These are phyloP conservation scores for Brasilioporus rufonigricans DNA, from an alignment of 768 basidiomycete species.

Conservation along the genomic window DNA sequence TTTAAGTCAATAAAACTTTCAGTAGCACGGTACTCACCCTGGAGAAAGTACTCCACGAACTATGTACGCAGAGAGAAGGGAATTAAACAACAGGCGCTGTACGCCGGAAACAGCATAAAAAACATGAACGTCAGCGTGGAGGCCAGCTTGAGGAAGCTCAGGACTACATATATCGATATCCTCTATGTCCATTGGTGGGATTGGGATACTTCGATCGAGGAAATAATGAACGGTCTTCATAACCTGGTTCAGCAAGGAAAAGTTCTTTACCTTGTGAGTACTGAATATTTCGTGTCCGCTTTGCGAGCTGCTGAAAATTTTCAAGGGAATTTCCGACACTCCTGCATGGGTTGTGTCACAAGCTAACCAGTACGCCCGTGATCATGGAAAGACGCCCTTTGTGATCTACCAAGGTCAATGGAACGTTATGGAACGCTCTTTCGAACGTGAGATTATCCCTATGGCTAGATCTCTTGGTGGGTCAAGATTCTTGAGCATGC, in stretches of 20 bases:
- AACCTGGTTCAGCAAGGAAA: constrained; percentile 43
- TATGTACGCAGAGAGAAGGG: constrained; percentile 13
- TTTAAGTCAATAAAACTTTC: background rate
- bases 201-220: constrained; percentile 42
- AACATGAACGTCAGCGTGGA: constrained; percentile 32
- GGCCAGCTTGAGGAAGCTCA: constrained; percentile 44
- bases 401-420: constrained; percentile 44
- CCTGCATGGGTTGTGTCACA: constrained; percentile 42
- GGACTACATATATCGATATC: constrained; percentile 57
- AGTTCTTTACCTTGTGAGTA: constrained; percentile 36
- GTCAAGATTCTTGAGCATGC: background rate
- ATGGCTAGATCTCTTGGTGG: constrained; percentile 30
- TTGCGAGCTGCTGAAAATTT: background rate
- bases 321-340: constrained; percentile 29
- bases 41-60: constrained; percentile 16
- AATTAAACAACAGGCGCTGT: constrained; percentile 27
- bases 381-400: constrained; percentile 44
- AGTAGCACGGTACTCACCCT: constrained; percentile 5
- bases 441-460: constrained; percentile 45
- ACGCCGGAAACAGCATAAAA: constrained; percentile 38
- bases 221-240: constrained; percentile 46
- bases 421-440: constrained; percentile 35
- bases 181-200: constrained; percentile 56
- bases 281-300: background rate
- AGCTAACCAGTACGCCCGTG: constrained; percentile 42